Evolutionary conservation across 2,329 filamentous ascomycete species (phyloP), one percentile per base, ranked within the genome.

Genomic region (Chaetomium sp.): DNA sequence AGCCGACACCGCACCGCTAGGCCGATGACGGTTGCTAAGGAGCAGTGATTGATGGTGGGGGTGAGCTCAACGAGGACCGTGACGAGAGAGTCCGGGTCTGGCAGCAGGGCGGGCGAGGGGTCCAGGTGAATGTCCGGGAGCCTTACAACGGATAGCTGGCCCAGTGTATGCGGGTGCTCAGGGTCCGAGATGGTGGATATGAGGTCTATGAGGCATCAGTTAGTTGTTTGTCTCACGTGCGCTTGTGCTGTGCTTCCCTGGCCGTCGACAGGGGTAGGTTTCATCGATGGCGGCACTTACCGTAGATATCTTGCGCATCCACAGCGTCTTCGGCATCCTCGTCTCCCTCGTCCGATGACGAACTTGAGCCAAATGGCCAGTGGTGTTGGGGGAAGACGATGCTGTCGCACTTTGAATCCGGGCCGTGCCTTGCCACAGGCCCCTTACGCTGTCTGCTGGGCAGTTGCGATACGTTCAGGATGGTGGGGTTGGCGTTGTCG

Each of bases 281-380:
- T 53, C 38, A 9, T 10, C 8, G 10, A 13, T 10, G 54, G 12
- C 35, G 49, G 45, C 29, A 47, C 81, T 68, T 80, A 95, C 92
- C 93, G 75, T 94, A 99, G 50, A 99, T 94, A 78, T 99, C 95
- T 77, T 97, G 95, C 76, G 96, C 92, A 75, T 99, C 95, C 70
- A 99, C 97, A 64, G 91, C 90, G 72, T 98, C 93, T 42, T 88
- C 82, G 1, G 55, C 68, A 23, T 70, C 75, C 27, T 74, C 72
- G 25, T 77, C 77, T 53, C 75, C 72, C 58, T 70, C 71, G 47
- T 72, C 74, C 7, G 74, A 78, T 69, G 75, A 74, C 31, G 75
- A 73, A 54, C 35, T 69, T 72, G 70, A 51, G 75, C 75, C 63
- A 64, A 65, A 82, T 72, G 71, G 80, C 68, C 69, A 82, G 25